phyloP scores from a whole-genome alignment of 2,329 filamentous ascomycete species.

The Chaetomiaceae sp. region DNA sequence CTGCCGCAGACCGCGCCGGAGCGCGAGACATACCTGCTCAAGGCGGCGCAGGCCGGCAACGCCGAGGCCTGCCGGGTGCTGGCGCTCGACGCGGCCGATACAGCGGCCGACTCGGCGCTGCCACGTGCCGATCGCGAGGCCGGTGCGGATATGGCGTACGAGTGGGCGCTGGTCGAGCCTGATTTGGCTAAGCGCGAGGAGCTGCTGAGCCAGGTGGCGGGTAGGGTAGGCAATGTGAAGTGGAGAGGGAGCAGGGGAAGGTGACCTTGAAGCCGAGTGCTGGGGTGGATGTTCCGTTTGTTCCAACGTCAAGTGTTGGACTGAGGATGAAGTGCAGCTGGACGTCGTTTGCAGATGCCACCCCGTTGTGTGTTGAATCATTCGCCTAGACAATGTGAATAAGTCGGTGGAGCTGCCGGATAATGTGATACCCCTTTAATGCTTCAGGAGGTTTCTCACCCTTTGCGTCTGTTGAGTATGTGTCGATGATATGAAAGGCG shows the following conservation, averaged over 20 bases:
- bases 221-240: neutral
- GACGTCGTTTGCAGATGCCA: too few species aligned
- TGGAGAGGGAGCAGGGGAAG: neutral
- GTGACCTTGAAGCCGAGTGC: too few species aligned
- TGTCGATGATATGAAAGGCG: too few species aligned
- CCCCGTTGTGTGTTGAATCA: too few species aligned
- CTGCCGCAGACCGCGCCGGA: slow-evolving; percentile 23
- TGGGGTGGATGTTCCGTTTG: too few species aligned
- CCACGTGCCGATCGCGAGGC: neutral
- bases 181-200: neutral
- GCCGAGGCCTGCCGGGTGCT: slow-evolving; percentile 26
- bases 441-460: too few species aligned
- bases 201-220: neutral
- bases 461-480: too few species aligned
- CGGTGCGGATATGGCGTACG: neutral
- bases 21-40: slow-evolving; percentile 25
- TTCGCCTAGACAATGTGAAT: too few species aligned
- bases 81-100: slow-evolving; percentile 17
- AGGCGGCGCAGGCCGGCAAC: slow-evolving; percentile 29
- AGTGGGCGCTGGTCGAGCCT: slow-evolving; percentile 1
- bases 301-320: too few species aligned
- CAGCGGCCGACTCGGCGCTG: slow-evolving; percentile 11
- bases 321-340: too few species aligned
- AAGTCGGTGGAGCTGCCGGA: too few species aligned
- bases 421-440: too few species aligned